These are phyloP conservation scores for Breynia disticha DNA, from an alignment of 441 rosid genomes.

Conservation along the genomic window DNA sequence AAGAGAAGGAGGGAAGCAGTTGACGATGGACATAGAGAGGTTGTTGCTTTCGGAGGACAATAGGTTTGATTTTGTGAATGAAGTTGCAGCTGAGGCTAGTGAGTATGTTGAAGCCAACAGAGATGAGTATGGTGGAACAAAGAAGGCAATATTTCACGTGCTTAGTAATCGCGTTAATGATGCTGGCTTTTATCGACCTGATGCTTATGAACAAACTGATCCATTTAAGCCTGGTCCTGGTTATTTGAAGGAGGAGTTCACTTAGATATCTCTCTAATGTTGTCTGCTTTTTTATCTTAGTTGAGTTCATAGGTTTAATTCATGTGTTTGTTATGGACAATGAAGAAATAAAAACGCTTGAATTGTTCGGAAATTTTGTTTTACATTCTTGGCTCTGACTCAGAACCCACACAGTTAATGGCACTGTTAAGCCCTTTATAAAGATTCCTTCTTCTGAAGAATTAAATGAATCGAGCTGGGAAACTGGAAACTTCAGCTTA, in stretches of 20 bases:
- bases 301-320: too few species aligned
- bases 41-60: conserved; percentile 64
- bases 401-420: too few species aligned
- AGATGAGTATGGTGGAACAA: conserved; percentile 65
- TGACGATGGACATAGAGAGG: conserved; percentile 64
- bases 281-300: too few species aligned
- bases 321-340: too few species aligned
- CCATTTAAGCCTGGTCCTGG: conserved; percentile 76
- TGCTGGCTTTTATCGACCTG: conserved; percentile 60
- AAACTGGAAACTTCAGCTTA: too few species aligned
- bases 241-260: conserved; percentile 48
- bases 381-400: too few species aligned
- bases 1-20: conserved; percentile 45
- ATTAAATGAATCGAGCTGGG: too few species aligned
- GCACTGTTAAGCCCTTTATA: too few species aligned
- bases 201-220: conserved; percentile 59
- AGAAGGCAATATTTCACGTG: conserved; percentile 77
- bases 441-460: too few species aligned
- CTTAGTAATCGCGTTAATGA: conserved; percentile 74
- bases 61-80: conserved; percentile 58
- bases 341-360: too few species aligned
- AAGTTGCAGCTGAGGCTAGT: conserved; percentile 76
- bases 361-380: too few species aligned
- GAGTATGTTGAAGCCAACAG: conserved; percentile 62
- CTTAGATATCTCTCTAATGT: conserved; percentile 16